Percentiles rank a stretch among this genome's conserved stretches.
These are phyloP conservation scores for Lachnellula suecica DNA, from an alignment of 2,329 filamentous ascomycete genomes.

Conservation along the genomic window DNA sequence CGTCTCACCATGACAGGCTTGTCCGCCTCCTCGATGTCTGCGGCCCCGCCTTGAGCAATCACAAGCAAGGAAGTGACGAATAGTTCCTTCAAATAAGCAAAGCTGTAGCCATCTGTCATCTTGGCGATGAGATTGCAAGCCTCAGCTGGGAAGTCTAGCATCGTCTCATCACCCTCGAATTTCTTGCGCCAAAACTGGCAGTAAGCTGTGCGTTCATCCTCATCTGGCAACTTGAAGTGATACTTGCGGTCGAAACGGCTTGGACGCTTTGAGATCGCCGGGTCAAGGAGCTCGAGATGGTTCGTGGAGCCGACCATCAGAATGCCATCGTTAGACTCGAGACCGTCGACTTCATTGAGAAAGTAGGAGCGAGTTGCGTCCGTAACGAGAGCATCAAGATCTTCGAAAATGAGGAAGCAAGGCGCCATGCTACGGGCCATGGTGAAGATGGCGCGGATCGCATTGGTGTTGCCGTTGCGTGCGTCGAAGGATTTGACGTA, in stretches of 20 bases:
- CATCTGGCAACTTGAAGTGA: conserved; percentile 56
- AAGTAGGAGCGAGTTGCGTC: conserved; percentile 65
- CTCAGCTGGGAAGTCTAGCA: conserved; percentile 58
- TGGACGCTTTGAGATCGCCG: conserved; percentile 64
- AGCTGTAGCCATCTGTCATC: conserved; percentile 63
- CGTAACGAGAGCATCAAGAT: conserved; percentile 65
- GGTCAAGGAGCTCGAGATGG: conserved; percentile 63
- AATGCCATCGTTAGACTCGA: conserved; percentile 69
- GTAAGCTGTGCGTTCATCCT: conserved; percentile 55
- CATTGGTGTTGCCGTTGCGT: too few relatives aligned
- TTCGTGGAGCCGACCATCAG: conserved; percentile 69
- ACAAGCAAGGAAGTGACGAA: conserved; percentile 62
- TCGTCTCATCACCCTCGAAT: conserved; percentile 52
- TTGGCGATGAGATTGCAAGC: conserved; percentile 56
- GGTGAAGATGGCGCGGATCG: too few relatives aligned
- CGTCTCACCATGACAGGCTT: conserved; percentile 34
- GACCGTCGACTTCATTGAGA: conserved; percentile 70
- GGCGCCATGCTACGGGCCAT: conserved; percentile 64
- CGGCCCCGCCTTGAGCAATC: conserved; percentile 46
- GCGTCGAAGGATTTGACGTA: conserved; percentile 58
- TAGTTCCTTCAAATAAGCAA: conserved; percentile 68
- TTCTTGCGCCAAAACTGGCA: conserved; percentile 62
- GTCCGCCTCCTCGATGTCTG: too few relatives aligned
- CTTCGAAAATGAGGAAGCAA: conserved; percentile 71
- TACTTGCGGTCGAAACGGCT: conserved; percentile 68